Evolutionary conservation across 805 yeast species (phyloP), one percentile per base, ranked within the genome.

Genomic region (Allodekkera sacchari): DNA sequence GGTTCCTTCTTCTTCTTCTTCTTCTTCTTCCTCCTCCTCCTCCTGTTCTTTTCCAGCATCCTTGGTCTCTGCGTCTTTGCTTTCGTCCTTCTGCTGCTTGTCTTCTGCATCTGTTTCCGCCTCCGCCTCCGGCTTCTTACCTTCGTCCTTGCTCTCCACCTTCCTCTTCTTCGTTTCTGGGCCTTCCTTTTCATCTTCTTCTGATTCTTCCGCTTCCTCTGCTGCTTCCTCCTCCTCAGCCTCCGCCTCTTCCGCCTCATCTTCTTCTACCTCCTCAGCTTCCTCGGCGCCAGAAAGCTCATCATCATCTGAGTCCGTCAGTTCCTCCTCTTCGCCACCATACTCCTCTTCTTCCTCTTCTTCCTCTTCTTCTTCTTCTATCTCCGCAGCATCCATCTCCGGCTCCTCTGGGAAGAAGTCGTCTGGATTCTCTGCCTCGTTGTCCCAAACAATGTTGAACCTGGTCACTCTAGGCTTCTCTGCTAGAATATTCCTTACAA

Each of bases 401-500:
- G 68, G 74, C 45, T 79, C 84, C 42, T 80, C 85, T 3, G 92
- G 92, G 9, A 89, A 94, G 44, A 71, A 81, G 32, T 77, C 76
- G 32, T 82, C 85, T 5, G 64, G 64, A 36, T 62, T 71, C 21
- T 64, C 72, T 15, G 45, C 53, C 43, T 59, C 64, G 38, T 81
- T 83, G 53, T 85, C 95, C 99, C 99, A 92, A 3, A 87, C 94
- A 34, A 92, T 92, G 55, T 92, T 92, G 60, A 92, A 92, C 42
- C 96, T 67, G 6, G 99, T 92, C 25, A 92, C 98, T 44, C 97
- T 69, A 26, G 99, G 99, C 61, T 92, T 92, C 53, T 92, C 97
- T 4, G 97, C 97, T 36, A 92, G 64, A 22, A 92, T 83, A 57
- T 89, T 92, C 50, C 99, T 73, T 18, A 84, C 94, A 25, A 92